Percentiles rank a stretch among this genome's conserved stretches.
phyloP scores from a whole-genome alignment of 1,284 basidiomycete species.

The Dichomitus squalens region DNA sequence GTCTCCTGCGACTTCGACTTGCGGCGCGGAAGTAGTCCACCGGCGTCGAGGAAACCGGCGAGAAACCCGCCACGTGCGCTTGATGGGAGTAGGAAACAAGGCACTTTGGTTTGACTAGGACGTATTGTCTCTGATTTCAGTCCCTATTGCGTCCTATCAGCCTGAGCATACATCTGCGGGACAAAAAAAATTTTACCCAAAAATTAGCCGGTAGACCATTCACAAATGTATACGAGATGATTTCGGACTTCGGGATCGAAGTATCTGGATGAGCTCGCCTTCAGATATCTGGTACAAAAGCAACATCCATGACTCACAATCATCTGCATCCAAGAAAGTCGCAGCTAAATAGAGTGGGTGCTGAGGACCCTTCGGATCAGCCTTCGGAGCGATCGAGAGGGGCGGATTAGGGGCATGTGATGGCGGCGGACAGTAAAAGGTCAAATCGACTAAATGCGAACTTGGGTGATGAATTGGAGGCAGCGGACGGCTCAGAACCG shows the following conservation, averaged over 20 bases:
- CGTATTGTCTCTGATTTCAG: constrained; percentile 38
- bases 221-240: constrained; percentile 27
- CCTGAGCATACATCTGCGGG: not conserved
- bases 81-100: constrained; percentile 43
- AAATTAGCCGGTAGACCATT: not conserved
- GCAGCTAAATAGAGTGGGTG: constrained; percentile 48
- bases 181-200: constrained; percentile 33
- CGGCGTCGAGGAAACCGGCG: constrained; percentile 47
- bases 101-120: constrained; percentile 41
- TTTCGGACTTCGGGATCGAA: constrained; percentile 31
- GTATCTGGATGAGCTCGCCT: constrained; percentile 20
- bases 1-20: constrained; percentile 41
- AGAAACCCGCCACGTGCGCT: constrained; percentile 35
- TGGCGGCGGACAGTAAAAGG: constrained; percentile 48
- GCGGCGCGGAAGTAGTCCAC: constrained; percentile 39
- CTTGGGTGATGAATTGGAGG: constrained; percentile 42
- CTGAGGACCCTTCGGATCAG: constrained; percentile 25
- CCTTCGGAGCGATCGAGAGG: constrained; percentile 22
- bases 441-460: constrained; percentile 43
- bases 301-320: constrained; percentile 48
- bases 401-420: constrained; percentile 18
- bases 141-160: not conserved
- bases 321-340: constrained; percentile 58
- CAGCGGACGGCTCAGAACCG: constrained; percentile 47
- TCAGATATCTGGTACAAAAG: not conserved